Percentiles rank a stretch among this genome's conserved stretches.
These are phyloP conservation scores for Coelastrella sp. DNA, from an alignment of 139 green algal species.

Conservation along the genomic window DNA sequence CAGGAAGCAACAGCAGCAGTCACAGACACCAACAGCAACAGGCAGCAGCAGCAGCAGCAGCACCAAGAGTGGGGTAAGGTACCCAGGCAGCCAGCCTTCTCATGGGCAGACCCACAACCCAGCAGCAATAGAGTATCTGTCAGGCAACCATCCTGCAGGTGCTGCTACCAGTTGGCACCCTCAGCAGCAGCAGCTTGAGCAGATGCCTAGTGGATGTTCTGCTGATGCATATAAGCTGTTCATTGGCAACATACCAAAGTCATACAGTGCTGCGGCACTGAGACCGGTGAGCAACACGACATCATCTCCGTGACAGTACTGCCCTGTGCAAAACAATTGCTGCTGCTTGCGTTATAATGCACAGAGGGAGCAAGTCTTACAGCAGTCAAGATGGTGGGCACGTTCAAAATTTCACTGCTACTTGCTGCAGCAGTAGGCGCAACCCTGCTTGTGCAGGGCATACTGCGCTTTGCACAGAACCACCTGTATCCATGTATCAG, in stretches of 20 bases:
- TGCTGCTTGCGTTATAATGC: too few relatives aligned
- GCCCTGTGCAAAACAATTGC: too few relatives aligned
- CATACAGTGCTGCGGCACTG: conserved; percentile 63
- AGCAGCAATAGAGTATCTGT: background rate
- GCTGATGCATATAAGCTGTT: conserved; percentile 64
- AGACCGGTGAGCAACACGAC: background rate
- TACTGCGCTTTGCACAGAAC: too few relatives aligned
- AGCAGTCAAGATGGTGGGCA: too few relatives aligned
- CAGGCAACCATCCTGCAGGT: background rate
- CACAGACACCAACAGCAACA: background rate
- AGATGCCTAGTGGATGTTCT: conserved; percentile 5
- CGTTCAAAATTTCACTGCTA: too few relatives aligned
- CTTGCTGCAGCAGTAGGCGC: too few relatives aligned
- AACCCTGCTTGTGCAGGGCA: too few relatives aligned
- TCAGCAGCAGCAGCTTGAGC: background rate
- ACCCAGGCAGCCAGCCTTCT: too few relatives aligned
- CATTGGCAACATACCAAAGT: conserved; percentile 72
- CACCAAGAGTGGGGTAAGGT: background rate
- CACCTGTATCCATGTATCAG: background rate
- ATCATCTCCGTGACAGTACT: background rate
- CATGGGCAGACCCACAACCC: background rate
- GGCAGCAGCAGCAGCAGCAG: background rate
- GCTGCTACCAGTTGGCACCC: background rate
- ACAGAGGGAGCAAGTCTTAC: too few relatives aligned
- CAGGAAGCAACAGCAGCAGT: background rate